Conservation (phyloP, 1,284 basidiomycete genomes). For the Trichosporon sp. region DNA sequence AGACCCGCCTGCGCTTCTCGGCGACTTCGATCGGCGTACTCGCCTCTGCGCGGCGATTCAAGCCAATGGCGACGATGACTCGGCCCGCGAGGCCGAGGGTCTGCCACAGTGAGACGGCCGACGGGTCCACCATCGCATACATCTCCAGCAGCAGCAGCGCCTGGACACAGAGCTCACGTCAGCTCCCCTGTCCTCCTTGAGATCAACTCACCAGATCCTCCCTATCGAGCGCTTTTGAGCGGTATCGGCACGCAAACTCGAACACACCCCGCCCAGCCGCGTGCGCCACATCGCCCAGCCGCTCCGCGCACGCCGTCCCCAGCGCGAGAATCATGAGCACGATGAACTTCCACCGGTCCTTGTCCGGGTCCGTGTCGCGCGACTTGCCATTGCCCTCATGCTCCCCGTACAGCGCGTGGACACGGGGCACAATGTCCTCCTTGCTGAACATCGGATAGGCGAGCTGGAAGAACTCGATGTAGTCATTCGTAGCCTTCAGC, state of each 20-base stretch:
- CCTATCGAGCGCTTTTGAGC: constrained; percentile 20
- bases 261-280: constrained; percentile 17
- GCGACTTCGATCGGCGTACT: constrained; percentile 11
- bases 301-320: constrained; percentile 21
- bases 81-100: constrained; percentile 28
- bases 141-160: constrained; percentile 27
- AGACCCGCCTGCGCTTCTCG: constrained; percentile 28
- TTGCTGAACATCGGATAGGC: constrained; percentile 30
- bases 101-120: constrained; percentile 27
- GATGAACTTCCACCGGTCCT: constrained; percentile 27
- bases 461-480: constrained; percentile 25
- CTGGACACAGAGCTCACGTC: constrained; percentile 23
- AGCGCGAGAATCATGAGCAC: constrained; percentile 34
- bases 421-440: constrained; percentile 19
- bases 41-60: constrained; percentile 29
- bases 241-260: constrained; percentile 17
- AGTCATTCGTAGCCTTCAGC: constrained; percentile 20
- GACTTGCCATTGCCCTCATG: constrained; percentile 10
- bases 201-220: constrained; percentile 28
- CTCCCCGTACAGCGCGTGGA: constrained; percentile 25
- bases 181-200: too few relatives aligned
- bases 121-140: constrained; percentile 26
- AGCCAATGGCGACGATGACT: constrained; percentile 25
- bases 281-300: constrained; percentile 20
- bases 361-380: constrained; percentile 4